These are phyloP conservation scores for Phialophora macrospora DNA, from an alignment of 2,329 filamentous ascomycete genomes.

Conservation along the genomic window DNA sequence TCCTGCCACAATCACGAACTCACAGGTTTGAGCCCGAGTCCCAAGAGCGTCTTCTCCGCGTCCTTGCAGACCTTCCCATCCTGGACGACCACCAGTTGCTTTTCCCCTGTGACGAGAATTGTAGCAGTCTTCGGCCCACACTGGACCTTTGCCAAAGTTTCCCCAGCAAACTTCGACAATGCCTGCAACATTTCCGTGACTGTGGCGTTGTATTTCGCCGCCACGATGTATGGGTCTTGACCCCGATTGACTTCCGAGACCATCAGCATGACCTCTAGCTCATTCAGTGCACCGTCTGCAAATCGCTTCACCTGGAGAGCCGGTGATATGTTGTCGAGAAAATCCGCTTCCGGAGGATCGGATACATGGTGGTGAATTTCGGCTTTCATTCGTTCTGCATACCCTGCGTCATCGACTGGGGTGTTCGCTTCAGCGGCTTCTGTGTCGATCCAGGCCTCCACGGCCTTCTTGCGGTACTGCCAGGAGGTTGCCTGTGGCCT, in stretches of 20 bases:
- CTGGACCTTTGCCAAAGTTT: background rate
- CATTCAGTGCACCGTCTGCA: background rate
- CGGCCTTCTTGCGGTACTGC: background rate
- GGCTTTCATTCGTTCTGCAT: background rate
- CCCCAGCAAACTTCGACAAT: background rate
- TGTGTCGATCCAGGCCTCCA: background rate
- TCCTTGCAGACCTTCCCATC: background rate
- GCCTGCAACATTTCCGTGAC: background rate
- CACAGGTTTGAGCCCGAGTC: background rate
- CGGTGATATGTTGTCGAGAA: background rate
- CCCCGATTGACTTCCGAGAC: background rate
- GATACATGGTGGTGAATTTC: background rate
- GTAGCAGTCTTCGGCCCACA: background rate
- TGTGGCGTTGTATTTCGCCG: background rate
- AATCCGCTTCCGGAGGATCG: background rate
- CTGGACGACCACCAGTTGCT: background rate
- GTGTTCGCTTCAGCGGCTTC: background rate
- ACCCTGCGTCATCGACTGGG: background rate
- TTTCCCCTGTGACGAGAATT: background rate
- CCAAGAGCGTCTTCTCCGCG: background rate
- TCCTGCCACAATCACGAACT: background rate
- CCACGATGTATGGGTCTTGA: background rate
- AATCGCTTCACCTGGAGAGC: background rate
- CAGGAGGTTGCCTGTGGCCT: background rate
- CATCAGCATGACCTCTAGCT: background rate